Evolutionary conservation across 768 basidiomycete genomes (phyloP), one percentile per base, ranked within the genome.

Genomic region (Dentipellis fragilis): DNA sequence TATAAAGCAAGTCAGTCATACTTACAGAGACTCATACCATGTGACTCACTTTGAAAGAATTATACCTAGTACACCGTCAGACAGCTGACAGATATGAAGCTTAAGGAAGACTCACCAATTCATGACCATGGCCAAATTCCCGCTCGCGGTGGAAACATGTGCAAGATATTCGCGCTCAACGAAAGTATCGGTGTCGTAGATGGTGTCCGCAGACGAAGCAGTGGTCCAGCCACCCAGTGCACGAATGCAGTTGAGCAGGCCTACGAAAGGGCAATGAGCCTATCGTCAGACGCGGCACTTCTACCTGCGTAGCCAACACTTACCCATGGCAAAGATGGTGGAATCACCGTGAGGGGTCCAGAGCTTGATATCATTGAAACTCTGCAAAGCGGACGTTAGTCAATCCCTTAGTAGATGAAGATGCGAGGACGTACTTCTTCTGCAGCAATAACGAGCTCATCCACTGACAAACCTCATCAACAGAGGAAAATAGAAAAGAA

Each of bases 141-240:
- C 79, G 17, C 77, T 75, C 34, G 68, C 69, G 53, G 68, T 66
- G 12, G 71, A 67, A 1, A 81, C 72, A 36, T 73, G 67, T 10
- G 68, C 68, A 6, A 79, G 65, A 62, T 79, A 86, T 19, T 80
- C 75, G 9, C 62, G 66, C 65, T 88, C 85, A 17, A 71, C 72
- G 66, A 83, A 85, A 0, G 69, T 71, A 8, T 80, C 78, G 0
- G 80, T 83, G 61, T 85, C 80, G 61, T 87, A 84, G 2, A 78
- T 71, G 3, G 76, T 80, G 7, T 76, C 74, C 6, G 73, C 70
- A 0, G 78, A 77, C 2, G 69, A 64, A 1, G 75, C 73, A 54
- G 70, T 60, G 0, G 84, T 87, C 57, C 78, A 76, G 29, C 85
- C 85, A 11, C 79, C 81, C 14, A 86, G 67, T 3, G 80, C 84